Percentiles rank a stretch among this genome's conserved stretches.
Evolutionary conservation across 805 yeast species (phyloP).

Genomic region (Teunomyces cretensis): DNA sequence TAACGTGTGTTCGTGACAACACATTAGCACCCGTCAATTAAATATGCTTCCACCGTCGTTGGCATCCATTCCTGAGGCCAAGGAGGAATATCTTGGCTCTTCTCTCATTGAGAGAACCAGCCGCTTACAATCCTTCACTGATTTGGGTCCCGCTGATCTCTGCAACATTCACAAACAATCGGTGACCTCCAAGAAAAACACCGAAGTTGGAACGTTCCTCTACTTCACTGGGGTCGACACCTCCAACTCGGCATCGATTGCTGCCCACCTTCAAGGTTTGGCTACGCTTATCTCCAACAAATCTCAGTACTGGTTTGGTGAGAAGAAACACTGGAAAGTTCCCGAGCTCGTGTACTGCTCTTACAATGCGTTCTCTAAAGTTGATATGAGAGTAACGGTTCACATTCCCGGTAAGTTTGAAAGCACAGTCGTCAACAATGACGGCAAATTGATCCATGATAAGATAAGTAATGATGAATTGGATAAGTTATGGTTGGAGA

Average conservation of each 20-base stretch:
- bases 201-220: slow-evolving; percentile 66
- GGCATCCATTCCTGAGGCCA: slow-evolving; percentile 61
- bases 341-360: slow-evolving; percentile 69
- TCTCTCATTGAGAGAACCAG: slow-evolving; percentile 65
- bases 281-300: slow-evolving; percentile 60
- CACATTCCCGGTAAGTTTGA: slow-evolving; percentile 75
- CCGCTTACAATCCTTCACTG: slow-evolving; percentile 56
- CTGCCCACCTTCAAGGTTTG: slow-evolving; percentile 68
- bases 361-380: slow-evolving; percentile 58
- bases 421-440: slow-evolving; percentile 48
- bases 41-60: slow-evolving; percentile 45
- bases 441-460: slow-evolving; percentile 56
- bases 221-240: slow-evolving; percentile 77
- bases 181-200: slow-evolving; percentile 40
- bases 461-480: slow-evolving; percentile 49
- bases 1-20: not conserved
- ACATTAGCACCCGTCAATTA: not conserved
- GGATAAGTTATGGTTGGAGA: slow-evolving; percentile 50
- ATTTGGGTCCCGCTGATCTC: slow-evolving; percentile 73
- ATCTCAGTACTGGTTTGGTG: slow-evolving; percentile 79
- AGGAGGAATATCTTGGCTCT: slow-evolving; percentile 57
- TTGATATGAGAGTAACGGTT: slow-evolving; percentile 70
- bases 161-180: slow-evolving; percentile 48
- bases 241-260: slow-evolving; percentile 73
- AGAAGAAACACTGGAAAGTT: slow-evolving; percentile 65